phyloP scores from a whole-genome alignment of 2,329 filamentous ascomycete genomes.

The Aspergillus tamarii region DNA sequence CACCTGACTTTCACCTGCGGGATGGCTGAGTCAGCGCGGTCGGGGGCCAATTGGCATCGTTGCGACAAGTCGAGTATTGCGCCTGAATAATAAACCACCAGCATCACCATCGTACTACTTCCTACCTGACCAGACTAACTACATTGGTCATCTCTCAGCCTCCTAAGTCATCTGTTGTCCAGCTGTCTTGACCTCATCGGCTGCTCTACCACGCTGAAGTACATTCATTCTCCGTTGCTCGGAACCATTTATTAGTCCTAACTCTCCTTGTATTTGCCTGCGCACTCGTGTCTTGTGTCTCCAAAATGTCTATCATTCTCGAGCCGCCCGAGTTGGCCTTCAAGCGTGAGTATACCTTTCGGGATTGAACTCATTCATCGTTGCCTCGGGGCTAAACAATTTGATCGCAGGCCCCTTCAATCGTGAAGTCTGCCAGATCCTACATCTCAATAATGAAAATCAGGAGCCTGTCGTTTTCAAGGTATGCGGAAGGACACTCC shows the following conservation, averaged over 20 bases:
- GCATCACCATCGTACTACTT: conserved; percentile 3
- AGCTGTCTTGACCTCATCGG: not conserved
- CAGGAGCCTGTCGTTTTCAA: conserved; percentile 66
- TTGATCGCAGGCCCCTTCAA: conserved; percentile 62
- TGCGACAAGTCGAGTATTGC: conserved; percentile 4
- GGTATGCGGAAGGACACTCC: conserved; percentile 42
- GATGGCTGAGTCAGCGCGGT: conserved; percentile 24
- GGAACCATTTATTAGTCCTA: conserved; percentile 8
- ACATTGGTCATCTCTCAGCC: conserved; percentile 2
- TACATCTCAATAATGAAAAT: conserved; percentile 63
- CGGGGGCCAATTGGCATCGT: conserved; percentile 1
- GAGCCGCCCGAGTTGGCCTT: conserved; percentile 91
- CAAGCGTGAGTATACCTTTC: conserved; percentile 63
- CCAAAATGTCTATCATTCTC: conserved; percentile 89
- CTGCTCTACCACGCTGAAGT: not conserved
- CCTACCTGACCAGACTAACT: not conserved
- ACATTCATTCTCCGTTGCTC: not conserved
- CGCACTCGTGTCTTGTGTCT: conserved; percentile 9
- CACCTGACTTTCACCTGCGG: conserved; percentile 31
- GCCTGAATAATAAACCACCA: conserved; percentile 8
- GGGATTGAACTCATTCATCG: not conserved
- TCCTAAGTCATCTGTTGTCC: not conserved
- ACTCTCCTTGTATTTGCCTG: not conserved
- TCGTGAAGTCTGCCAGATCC: conserved; percentile 64
- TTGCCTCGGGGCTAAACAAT: conserved; percentile 15